Base-by-base conservation (phyloP, 2,329 filamentous ascomycete species). In the Eutypa lata region DNA sequence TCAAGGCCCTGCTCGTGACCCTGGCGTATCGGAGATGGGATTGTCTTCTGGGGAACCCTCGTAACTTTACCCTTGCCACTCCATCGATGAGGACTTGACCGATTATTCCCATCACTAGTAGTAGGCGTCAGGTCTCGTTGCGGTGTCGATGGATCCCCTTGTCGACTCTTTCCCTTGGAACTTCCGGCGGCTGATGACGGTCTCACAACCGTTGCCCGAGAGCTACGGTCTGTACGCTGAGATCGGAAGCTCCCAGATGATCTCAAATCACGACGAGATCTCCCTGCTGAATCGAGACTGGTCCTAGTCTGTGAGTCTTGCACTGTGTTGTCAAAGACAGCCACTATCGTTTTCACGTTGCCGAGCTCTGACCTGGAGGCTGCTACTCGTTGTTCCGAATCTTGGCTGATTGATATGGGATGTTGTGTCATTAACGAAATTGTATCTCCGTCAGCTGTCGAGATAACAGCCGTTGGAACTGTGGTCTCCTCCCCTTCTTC, bases 331-430 rank as follows among this genome's bases (percentile, higher is more conserved):
- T 83, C 77, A 61, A 81, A 81, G 61, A 75, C 71, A 35, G 79
- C 79, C 3, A 79, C 74, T 70, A 83, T 80, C 2, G 76, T 77
- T 57, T 68, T 77, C 13, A 81, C 78, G 3, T 63, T 63, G 21
- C 65, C 74, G 21, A 58, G 61, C 3, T 57, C 50, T 0, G 66
- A 64, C 49, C 55, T 65, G 4, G 61, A 66, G 21, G 53, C 49
- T 7, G 65, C 64, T 43, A 31, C 26, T 31, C 62, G 61, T 26
- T 55, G 59, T 10, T 18, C 19, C 10, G 58, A 54, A 18, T 42
- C 10, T 10, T 54, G 42, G n/a, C 46, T 48, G 5, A 40, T 58
- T 37, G 11, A 14, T 31, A 47, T 44, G n/a, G 48, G 38, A 40
- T 52, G 47, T 6, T 4, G 47, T 40, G 55, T 57, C 26, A 11